These are phyloP conservation scores for Pyracantha coccinea DNA, from an alignment of 331 rosid species.

Conservation along the genomic window DNA sequence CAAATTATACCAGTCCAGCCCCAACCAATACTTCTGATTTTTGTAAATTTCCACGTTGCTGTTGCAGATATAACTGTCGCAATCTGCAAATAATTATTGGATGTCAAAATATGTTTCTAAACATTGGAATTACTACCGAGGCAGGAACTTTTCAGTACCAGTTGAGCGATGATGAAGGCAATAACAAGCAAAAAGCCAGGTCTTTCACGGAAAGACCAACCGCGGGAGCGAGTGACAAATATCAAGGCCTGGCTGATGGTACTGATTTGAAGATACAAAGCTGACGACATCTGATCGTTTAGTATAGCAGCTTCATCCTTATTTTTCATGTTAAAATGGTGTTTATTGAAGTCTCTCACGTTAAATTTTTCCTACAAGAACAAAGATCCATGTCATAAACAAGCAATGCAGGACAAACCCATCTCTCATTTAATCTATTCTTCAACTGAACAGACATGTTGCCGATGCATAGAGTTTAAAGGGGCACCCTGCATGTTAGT, in stretches of 20 bases:
- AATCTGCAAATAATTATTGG: background rate
- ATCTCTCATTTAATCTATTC: background rate
- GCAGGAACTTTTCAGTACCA: conserved; percentile 14
- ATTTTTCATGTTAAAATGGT: background rate
- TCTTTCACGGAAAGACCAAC: conserved; percentile 35
- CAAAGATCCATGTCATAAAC: background rate
- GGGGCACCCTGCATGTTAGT: background rate
- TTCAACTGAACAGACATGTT: background rate
- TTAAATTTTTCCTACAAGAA: conserved; percentile 32
- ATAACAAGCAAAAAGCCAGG: conserved; percentile 30
- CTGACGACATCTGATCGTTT: conserved; percentile 9
- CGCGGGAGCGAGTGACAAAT: conserved; percentile 35
- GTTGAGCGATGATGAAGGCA: conserved; percentile 38
- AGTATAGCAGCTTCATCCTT: background rate
- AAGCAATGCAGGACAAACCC: background rate
- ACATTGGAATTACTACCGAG: background rate
- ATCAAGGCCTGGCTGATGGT: conserved; percentile 44
- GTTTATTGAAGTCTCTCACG: conserved; percentile 23
- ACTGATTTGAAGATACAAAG: conserved; percentile 40
- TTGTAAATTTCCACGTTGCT: conserved; percentile 10
- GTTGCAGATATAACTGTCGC: conserved; percentile 21
- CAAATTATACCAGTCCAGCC: conserved; percentile 22
- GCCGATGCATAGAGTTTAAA: background rate
- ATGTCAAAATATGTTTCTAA: background rate
- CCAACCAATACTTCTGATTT: conserved; percentile 20